Base-by-base conservation (phyloP, 2,329 filamentous ascomycete species). In the Exophiala aquamarina region DNA sequence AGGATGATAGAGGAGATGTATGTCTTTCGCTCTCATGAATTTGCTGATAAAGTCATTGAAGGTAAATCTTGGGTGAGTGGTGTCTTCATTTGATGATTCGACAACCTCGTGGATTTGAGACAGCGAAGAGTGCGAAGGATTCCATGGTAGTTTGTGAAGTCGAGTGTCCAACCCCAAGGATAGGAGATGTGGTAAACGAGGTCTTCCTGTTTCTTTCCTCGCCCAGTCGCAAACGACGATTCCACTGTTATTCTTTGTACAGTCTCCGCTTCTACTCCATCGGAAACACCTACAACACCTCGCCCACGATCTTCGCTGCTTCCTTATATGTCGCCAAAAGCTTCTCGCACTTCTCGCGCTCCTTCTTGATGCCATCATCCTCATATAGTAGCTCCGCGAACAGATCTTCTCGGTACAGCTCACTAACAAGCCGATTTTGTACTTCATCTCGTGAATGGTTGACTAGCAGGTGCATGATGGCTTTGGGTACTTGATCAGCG, bases 391-490 rank as follows among this genome's bases (percentile, higher is more conserved):
- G 79, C 66, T 98, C 92, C 59, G 90, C 84, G 62, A 97, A 97
- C 26, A 95, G 74, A 26, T 83, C 72, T 68, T 97, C 93, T 70
- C 89, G 92, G 77, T 98, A 98, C 41, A 98, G 77, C 67, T 95
- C 89, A 66, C 88, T 95, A 47, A 98, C 93, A 5, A 98, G 82
- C 36, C 93, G 82, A 70, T 98, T 98, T 70, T 98, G 93, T 23
- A 98, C 91, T 10, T 92, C 92, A 59, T 98, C 93, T 69, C 97
- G 96, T 72, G 89, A 95, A 74, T 96, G 89, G 70, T 98, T 98
- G 65, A 98, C 93, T 26, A 98, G 81, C 37, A 98, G 81, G 67
- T 98, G 93, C 93, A 98, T 98, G 59, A 98, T 87, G 4, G 93
- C 93, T 73, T 98, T 98, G 58, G 93, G 93, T 9, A 98, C 93